Percentiles rank a stretch among this genome's conserved stretches.
Conservation (phyloP, 345 rosid species). For the Citrus unshiu region DNA sequence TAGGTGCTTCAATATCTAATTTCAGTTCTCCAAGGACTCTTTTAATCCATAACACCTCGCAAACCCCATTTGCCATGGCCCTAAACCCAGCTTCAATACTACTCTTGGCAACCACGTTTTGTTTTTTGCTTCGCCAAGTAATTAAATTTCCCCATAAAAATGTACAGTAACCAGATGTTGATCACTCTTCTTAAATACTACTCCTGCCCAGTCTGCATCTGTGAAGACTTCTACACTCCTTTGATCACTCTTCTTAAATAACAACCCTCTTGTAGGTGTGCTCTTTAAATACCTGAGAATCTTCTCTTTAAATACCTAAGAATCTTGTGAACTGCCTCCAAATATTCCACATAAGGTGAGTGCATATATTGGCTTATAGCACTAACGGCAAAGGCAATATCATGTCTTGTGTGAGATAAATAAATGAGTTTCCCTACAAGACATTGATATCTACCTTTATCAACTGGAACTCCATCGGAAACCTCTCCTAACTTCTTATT, state of each 20-base stretch:
- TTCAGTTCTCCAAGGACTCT: too few species aligned
- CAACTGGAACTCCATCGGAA: background rate
- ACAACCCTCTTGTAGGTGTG: background rate
- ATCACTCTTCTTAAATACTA: accelerated
- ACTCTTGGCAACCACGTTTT: too few species aligned
- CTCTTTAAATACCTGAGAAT: background rate
- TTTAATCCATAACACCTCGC: too few species aligned
- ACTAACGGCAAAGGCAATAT: background rate
- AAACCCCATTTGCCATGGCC: too few species aligned
- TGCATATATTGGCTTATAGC: background rate
- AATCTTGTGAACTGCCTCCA: background rate
- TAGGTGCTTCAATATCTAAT: too few species aligned
- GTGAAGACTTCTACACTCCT: background rate
- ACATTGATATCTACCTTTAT: background rate
- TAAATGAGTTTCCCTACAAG: background rate
- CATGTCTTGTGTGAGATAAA: background rate
- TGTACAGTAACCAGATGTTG: background rate
- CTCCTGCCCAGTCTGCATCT: background rate
- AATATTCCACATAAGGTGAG: background rate
- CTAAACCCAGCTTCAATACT: too few species aligned
- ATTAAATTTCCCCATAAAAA: background rate
- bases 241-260: background rate
- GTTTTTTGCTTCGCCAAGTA: too few species aligned
- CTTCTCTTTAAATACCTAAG: background rate
- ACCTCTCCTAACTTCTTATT: background rate